These are phyloP conservation scores for Nemania abortiva DNA, from an alignment of 2,329 filamentous ascomycete genomes.

Conservation along the genomic window DNA sequence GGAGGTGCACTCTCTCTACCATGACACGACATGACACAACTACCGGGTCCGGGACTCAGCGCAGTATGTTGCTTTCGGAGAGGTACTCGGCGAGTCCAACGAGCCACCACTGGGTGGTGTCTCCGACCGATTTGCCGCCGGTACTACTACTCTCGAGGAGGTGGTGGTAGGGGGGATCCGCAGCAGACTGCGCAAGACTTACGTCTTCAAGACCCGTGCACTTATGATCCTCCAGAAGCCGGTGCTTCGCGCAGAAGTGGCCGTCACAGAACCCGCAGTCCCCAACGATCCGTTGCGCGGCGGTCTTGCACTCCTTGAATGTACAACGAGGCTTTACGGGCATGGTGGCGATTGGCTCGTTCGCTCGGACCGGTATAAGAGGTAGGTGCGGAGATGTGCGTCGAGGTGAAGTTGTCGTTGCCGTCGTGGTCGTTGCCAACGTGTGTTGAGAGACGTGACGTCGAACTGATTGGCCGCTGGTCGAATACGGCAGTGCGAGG, in stretches of 20 bases:
- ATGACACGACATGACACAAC: not conserved
- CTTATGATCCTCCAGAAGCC: constrained; percentile 93
- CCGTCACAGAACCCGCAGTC: constrained; percentile 96
- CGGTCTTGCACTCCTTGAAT: constrained; percentile 89
- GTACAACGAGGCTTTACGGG: constrained; percentile 86
- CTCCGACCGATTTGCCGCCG: not conserved
- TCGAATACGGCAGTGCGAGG: constrained; percentile 3
- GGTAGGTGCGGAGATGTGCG: not conserved
- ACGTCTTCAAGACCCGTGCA: constrained; percentile 92
- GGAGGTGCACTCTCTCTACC: not conserved
- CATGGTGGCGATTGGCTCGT: constrained; percentile 64
- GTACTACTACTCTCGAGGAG: not conserved
- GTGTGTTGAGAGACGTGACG: not conserved
- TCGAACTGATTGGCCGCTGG: not conserved
- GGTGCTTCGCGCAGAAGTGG: constrained; percentile 94
- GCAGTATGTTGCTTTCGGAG: constrained; percentile 40
- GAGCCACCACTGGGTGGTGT: constrained; percentile 55
- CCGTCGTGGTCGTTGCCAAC: not conserved
- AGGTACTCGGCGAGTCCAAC: constrained; percentile 56
- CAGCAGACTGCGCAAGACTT: constrained; percentile 56
- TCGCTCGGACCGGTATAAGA: not conserved
- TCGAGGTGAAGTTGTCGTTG: not conserved
- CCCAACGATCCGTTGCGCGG: constrained; percentile 91
- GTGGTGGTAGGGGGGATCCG: constrained; percentile 1
- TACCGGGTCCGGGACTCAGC: constrained; percentile 41